Evolutionary conservation across 116 monocot species (phyloP).

Genomic region (Trichopus zeylanicus): DNA sequence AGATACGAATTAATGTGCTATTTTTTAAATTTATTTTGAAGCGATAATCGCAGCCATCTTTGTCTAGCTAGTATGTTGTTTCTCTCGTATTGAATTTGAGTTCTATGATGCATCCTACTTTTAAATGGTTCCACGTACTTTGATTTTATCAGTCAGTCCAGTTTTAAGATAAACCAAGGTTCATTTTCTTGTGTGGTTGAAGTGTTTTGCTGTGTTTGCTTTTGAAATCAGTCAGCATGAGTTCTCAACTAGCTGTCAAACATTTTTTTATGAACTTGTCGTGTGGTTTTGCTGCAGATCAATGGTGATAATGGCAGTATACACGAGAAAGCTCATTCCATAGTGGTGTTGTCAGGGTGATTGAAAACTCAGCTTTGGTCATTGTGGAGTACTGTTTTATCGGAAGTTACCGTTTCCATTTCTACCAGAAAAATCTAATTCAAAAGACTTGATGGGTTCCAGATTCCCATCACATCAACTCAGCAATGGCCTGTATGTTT

Average conservation of each 20-base stretch:
- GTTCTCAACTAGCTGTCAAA: neutral
- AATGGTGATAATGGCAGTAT: neutral
- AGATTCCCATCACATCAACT: slow-evolving; percentile 65
- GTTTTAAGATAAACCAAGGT: no score
- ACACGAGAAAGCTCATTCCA: neutral
- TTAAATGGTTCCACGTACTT: no score
- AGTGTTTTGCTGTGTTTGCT: no score
- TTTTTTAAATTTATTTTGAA: no score
- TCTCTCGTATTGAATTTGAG: no score
- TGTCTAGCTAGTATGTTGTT: no score
- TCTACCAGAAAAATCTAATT: no score
- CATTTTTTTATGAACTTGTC: neutral
- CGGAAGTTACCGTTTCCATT: neutral
- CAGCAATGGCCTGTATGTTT: slow-evolving; percentile 61
- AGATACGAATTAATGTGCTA: no score
- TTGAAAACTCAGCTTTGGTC: neutral
- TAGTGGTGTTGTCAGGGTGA: neutral
- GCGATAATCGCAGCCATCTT: no score
- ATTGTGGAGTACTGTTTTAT: neutral
- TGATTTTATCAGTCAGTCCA: no score
- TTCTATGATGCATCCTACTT: no score
- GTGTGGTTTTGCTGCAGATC: neutral
- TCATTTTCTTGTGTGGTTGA: no score
- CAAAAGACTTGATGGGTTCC: slow-evolving; percentile 43
- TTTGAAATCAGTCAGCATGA: neutral